phyloP scores from a whole-genome alignment of 1,284 basidiomycete genomes.

The Taiwanofungus camphoratus region DNA sequence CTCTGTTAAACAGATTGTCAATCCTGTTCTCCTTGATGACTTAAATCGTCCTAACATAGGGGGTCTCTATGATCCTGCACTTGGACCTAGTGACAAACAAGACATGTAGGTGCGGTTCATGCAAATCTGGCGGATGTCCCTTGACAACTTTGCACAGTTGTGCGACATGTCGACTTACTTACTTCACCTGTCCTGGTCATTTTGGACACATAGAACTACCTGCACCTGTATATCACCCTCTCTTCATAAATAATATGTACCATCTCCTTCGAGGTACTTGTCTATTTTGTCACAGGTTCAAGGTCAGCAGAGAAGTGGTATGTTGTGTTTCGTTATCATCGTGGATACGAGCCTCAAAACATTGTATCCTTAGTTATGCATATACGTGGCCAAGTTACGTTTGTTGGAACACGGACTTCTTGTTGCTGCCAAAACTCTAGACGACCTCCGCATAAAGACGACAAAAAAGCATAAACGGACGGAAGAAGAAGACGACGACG shows the following conservation, averaged over 20 bases:
- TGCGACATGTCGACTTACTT: constrained; percentile 87
- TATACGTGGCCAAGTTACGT: constrained; percentile 84
- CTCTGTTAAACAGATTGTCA: constrained; percentile 95
- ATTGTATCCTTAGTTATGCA: constrained; percentile 51
- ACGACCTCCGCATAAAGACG: constrained; percentile 47
- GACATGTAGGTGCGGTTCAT: constrained; percentile 68
- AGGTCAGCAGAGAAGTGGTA: constrained; percentile 74
- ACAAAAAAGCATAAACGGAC: constrained; percentile 29
- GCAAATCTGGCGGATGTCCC: neutral
- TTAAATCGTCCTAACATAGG: constrained; percentile 88
- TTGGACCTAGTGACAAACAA: constrained; percentile 84
- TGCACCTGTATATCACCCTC: constrained; percentile 91
- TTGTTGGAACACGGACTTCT: constrained; percentile 88
- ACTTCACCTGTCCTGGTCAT: constrained; percentile 95
- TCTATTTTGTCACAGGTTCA: constrained; percentile 94
- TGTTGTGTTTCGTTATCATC: constrained; percentile 25
- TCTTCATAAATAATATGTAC: constrained; percentile 94
- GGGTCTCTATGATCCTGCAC: constrained; percentile 92
- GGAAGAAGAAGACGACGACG: constrained; percentile 40
- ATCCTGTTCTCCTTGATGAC: constrained; percentile 91
- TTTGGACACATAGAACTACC: constrained; percentile 99
- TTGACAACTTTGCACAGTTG: constrained; percentile 54
- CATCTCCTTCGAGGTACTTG: constrained; percentile 88
- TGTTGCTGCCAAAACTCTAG: constrained; percentile 74
- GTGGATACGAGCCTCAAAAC: neutral